Evolutionary conservation across 1,139 yeast species (phyloP), one percentile per base, ranked within the genome.

Genomic region (Diutina catenulata): DNA sequence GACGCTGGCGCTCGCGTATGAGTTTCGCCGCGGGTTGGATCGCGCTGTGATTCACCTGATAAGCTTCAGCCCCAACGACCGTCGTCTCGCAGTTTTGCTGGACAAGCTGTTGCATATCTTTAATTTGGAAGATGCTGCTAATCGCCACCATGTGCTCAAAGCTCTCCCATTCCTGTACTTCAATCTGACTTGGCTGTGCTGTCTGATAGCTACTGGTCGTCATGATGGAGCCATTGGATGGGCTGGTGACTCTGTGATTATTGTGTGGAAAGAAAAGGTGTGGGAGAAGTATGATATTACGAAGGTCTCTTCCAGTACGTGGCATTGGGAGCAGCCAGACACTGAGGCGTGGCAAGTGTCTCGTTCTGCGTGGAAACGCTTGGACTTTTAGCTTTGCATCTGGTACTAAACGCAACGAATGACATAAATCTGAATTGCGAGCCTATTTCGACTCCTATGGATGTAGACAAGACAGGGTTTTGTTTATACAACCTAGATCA

Each of bases 31-130:
- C 39, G 97, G 97, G 0, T 56, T 87, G 22, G 97, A 91, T 53
- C 66, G 78, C 40, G 96, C 96, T 0, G 64, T 68, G 15, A 72
- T 91, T 5, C 81, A 81, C 33, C 80, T 93, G 10, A 80, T 91
- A 81, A 77, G 76, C 41, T 87, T 91, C 53, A 79, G 87, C 6
- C 88, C 82, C 16, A 70, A 78, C 45, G 87, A 84, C 38, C 57
- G 76, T 6, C 74, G 76, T 47, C 61, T 91, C 39, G 96, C 96
- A 0, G 88, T 86, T 3, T 63, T 91, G 26, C 80, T 94, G 11
- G 95, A 86, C 57, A 91, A 91, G 53, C 91, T 97, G 1, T 60
- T 91, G 40, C 98, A 91, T 58, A 73, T 91, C 5, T 91, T 76
- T 57, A 81, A 79, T 49, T 59, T 79, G 10, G 42, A 43, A 3